Base-by-base conservation (phyloP, 768 basidiomycete genomes). In the Roridomyces roridus region DNA sequence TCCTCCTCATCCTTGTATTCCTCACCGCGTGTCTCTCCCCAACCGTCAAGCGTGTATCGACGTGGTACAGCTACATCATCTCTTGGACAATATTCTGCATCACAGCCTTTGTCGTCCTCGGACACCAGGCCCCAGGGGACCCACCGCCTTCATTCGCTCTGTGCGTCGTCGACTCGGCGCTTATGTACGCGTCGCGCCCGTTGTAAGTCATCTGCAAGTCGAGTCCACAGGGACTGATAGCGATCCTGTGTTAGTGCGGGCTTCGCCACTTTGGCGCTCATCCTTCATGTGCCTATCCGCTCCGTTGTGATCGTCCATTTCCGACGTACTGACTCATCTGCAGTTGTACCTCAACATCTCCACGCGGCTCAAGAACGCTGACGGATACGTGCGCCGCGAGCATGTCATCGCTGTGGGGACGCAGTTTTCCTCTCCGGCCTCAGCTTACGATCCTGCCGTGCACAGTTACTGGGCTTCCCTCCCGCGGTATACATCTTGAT, bases 131-230 rank as follows among this genome's bases (percentile, higher is more conserved):
- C 7, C 44, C 12, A 2, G 4, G 29, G 24, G 51, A 52, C 37
- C 40, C 57, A 39, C 50, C 56, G 34, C 51, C 57, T 15, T 46
- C 57, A 1, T 58, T 51, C 42, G 39, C 31, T 0, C 7, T 34
- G 25, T 58, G 57, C 18, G 45, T 43, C 34, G 15, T 53, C 29
- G 46, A 52, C 17, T 41, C 50, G 23, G 57, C 57, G 15, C 10
- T 58, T 21, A 58, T 58, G 57, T 58, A 58, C 35, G 50, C 57
- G 6, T 58, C 51, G 2, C 57, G 57, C 40, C 57, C 57, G 18
- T 43, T 52, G 57, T 52, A 26, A 41, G 46, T 52, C 14, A 20
- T 23, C 18, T 6, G 43, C 14, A 26, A 42, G n/a, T n/a, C n/a
- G n/a, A n/a, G n/a, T n/a, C n/a, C n/a, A n/a, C n/a, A n/a, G n/a